Conservation (phyloP, 1,284 basidiomycete genomes). For the Neolentinus lepideus region DNA sequence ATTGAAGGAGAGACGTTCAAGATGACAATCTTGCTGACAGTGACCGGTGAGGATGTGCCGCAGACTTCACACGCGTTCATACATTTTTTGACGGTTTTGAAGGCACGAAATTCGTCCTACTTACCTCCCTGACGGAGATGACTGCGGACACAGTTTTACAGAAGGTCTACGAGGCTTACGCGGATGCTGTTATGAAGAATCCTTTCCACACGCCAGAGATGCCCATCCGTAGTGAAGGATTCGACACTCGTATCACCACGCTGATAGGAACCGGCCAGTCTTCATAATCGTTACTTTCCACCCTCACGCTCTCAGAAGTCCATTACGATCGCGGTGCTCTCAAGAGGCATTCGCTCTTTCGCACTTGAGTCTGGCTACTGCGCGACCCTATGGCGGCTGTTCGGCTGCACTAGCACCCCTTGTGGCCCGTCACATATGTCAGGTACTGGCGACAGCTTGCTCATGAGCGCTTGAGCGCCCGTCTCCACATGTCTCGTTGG, state of each 20-base stretch:
- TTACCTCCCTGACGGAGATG: conserved; percentile 75
- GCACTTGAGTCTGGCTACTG: no score
- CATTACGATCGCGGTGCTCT: no score
- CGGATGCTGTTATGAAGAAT: conserved; percentile 98
- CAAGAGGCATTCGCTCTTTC: no score
- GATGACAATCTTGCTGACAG: conserved; percentile 82
- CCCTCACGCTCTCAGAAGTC: neutral
- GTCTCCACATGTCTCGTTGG: no score
- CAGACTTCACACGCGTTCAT: neutral
- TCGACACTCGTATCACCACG: conserved; percentile 67
- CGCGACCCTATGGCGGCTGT: no score
- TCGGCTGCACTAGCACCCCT: no score
- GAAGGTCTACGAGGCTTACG: conserved; percentile 85
- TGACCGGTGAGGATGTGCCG: conserved; percentile 69
- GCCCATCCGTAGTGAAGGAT: conserved; percentile 91
- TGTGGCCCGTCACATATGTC: no score
- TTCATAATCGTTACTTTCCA: neutral
- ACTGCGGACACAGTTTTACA: conserved; percentile 69
- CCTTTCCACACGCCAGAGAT: conserved; percentile 99
- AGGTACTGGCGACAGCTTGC: no score
- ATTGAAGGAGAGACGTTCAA: conserved; percentile 95
- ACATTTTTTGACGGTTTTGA: conserved; percentile 6
- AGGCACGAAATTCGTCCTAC: conserved; percentile 97
- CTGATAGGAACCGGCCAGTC: conserved; percentile 37
- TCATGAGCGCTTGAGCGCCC: no score